phyloP scores from a whole-genome alignment of 768 basidiomycete species.

The Sutorius australiensis region DNA sequence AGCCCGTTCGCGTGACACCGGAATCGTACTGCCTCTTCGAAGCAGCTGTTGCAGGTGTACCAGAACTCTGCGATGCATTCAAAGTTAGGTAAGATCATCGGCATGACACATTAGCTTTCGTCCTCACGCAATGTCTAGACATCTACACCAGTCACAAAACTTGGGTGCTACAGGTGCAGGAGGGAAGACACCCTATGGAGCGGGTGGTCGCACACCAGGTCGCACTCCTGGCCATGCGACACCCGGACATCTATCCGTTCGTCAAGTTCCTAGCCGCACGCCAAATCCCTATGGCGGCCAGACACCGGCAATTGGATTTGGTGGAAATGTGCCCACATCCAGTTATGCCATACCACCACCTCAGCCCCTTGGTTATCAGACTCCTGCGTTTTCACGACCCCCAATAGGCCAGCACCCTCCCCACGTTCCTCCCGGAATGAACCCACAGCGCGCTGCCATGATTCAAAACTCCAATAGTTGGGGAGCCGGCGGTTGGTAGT shows the following conservation, averaged over 20 bases:
- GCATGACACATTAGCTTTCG: neutral
- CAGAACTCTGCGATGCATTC: conserved; percentile 95
- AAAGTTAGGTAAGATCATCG: conserved; percentile 64
- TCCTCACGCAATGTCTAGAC: conserved; percentile 39
- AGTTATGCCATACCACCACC: conserved; percentile 31
- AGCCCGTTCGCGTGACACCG: conserved; percentile 86
- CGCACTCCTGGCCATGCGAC: conserved; percentile 71
- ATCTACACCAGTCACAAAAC: conserved; percentile 76
- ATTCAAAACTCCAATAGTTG: conserved; percentile 48
- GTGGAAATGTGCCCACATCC: conserved; percentile 25
- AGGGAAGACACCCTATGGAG: conserved; percentile 78
- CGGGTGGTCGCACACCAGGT: conserved; percentile 72
- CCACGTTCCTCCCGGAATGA: conserved; percentile 54
- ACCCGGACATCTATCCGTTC: conserved; percentile 76
- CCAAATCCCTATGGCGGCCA: conserved; percentile 71
- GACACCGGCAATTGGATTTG: conserved; percentile 33
- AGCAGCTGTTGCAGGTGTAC: conserved; percentile 84
- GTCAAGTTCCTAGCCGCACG: conserved; percentile 62
- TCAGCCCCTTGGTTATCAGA: conserved; percentile 41
- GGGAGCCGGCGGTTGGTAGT: conserved; percentile 34
- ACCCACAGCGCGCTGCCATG: conserved; percentile 64
- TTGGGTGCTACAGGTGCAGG: conserved; percentile 48
- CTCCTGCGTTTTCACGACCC: conserved; percentile 38
- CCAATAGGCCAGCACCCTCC: conserved; percentile 40
- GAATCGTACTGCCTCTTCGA: conserved; percentile 90